Base-by-base conservation (phyloP, 2,329 filamentous ascomycete species). In the Akanthomyces lecanii region DNA sequence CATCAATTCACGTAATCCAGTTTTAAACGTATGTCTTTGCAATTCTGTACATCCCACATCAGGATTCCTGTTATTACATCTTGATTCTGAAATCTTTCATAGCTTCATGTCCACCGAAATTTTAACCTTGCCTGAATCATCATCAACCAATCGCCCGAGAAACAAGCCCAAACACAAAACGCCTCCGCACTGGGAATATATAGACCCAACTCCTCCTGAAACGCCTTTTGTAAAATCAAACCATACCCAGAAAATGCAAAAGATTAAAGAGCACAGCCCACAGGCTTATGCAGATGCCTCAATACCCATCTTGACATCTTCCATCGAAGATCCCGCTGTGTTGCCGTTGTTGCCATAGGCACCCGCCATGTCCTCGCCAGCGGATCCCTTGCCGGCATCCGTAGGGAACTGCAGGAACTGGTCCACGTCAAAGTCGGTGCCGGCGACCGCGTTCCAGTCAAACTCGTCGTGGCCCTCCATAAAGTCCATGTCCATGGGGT, bases 321-420 rank as follows among this genome's bases (percentile, higher is more conserved):
- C 61, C 44, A 57, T 50, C 8, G 33, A 42, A 33, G 52, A 30
- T 11, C 25, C 44, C 8, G 44, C 18, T n/a, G 45, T 40, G 36
- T 58, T 57, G 7, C 33, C 28, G 6, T 16, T 52, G 16, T 30
- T 38, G 36, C 68, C 68, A 58, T 77, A 73, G 28, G 77, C 69
- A 6, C 70, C 72, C 66, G 76, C 73, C 52, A 77, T 67, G 28
- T 71, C 71, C 28, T 71, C 71, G 30, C 77, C 76, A n/a, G 76
- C 77, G 8, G 70, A 68, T 42, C 72, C 73, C 64, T 74, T 77
- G 12, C 76, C 75, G 7, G 78, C 79, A 56, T 84, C 82, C 1
- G 78, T 77, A 6, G 82, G 82, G 65, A 84, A 86, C 64, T 85
- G 81, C 25, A 86, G 75, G 81, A 82, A 86, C 67, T 85, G 82